Evolutionary conservation across 805 yeast species (phyloP).

Genomic region (Cyberlindnera amylophila): DNA sequence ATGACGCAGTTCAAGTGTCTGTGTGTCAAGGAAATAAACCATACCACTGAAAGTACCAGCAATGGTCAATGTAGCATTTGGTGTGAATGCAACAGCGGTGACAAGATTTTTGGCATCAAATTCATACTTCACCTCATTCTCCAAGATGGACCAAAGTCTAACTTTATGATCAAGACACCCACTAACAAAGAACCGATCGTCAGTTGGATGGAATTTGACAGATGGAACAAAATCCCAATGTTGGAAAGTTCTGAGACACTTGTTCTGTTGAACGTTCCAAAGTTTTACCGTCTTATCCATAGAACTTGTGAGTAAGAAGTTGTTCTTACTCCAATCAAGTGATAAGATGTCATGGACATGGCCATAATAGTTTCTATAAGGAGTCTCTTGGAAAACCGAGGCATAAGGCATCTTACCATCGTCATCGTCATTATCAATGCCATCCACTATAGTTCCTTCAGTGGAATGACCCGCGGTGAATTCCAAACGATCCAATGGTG

Average conservation of each 20-base stretch:
- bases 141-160: conserved; percentile 83
- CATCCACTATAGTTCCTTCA: conserved; percentile 1
- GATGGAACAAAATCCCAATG: conserved; percentile 84
- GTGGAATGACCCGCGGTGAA: background rate
- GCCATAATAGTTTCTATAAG: conserved; percentile 56
- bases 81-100: conserved; percentile 72
- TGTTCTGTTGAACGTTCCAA: conserved; percentile 76
- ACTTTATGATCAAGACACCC: conserved; percentile 76
- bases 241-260: conserved; percentile 57
- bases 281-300: conserved; percentile 80
- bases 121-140: conserved; percentile 56
- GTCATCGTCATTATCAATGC: conserved; percentile 4
- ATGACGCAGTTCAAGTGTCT: conserved; percentile 48
- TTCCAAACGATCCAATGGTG: conserved; percentile 54
- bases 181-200: conserved; percentile 81
- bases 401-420: conserved; percentile 44
- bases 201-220: conserved; percentile 76
- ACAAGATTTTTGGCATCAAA: conserved; percentile 61
- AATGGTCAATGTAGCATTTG: conserved; percentile 53
- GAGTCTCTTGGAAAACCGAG: conserved; percentile 72
- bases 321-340: conserved; percentile 84
- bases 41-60: conserved; percentile 82
- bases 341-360: conserved; percentile 72
- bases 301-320: conserved; percentile 73
- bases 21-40: conserved; percentile 55